Evolutionary conservation across 2,329 filamentous ascomycete species (phyloP).

Genomic region (Colletotrichum spinosum): DNA sequence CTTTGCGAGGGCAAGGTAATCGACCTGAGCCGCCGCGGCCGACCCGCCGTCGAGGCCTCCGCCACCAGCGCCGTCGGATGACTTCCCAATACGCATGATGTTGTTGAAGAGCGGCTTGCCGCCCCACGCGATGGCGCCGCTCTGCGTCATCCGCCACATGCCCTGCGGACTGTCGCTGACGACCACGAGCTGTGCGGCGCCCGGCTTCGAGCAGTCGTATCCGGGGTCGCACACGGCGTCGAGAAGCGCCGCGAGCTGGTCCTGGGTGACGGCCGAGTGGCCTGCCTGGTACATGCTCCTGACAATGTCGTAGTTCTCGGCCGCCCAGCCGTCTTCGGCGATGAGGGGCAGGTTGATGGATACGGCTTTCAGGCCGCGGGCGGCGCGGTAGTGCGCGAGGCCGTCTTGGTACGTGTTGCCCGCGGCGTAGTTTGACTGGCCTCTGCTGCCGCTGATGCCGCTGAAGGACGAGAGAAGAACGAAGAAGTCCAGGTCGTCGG

Average conservation of each 20-base stretch:
- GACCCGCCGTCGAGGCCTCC: background rate
- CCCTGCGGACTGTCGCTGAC: background rate
- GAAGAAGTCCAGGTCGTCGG: too few species aligned
- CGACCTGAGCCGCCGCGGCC: background rate
- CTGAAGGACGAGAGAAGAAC: too few species aligned
- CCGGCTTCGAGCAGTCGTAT: slow-evolving; percentile 5
- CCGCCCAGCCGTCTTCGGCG: too few species aligned
- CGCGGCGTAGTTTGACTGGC: too few species aligned
- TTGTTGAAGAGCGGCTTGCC: slow-evolving; percentile 14
- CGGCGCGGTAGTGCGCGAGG: too few species aligned
- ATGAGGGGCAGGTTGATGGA: too few species aligned
- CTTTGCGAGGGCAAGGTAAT: slow-evolving; percentile 7
- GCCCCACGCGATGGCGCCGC: background rate
- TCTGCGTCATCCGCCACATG: slow-evolving; percentile 8
- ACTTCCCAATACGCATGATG: slow-evolving; percentile 5
- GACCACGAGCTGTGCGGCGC: slow-evolving; percentile 4
- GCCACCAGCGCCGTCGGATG: background rate
- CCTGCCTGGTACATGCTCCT: background rate
- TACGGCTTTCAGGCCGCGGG: too few species aligned
- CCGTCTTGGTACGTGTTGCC: too few species aligned
- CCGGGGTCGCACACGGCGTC: background rate
- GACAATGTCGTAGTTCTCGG: too few species aligned
- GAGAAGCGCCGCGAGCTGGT: slow-evolving; percentile 3
- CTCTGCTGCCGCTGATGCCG: too few species aligned
- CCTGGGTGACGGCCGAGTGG: background rate